Conservation (phyloP, 306 rosid genomes). For the Erythrophleum fordii region DNA sequence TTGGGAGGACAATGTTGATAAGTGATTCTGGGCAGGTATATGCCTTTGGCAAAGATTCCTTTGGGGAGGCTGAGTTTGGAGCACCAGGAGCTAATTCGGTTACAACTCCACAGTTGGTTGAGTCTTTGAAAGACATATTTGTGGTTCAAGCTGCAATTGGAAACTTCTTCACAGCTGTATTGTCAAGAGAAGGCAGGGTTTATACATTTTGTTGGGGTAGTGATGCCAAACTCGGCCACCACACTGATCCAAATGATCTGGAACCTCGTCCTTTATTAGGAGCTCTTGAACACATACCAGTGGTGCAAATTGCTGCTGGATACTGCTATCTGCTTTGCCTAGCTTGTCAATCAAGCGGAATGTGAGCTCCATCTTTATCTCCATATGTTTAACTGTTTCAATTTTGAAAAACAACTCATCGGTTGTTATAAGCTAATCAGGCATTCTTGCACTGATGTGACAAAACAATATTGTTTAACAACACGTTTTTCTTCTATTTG, state of each 20-base stretch:
- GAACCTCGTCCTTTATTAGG: constrained; percentile 84
- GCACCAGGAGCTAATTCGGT: constrained; percentile 64
- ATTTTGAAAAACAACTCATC: constrained; percentile 1
- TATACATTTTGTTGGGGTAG: constrained; percentile 95
- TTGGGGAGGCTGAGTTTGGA: constrained; percentile 81
- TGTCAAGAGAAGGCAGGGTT: constrained; percentile 93
- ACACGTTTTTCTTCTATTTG: neutral
- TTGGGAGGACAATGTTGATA: constrained; percentile 92
- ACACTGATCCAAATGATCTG: constrained; percentile 72
- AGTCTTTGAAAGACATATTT: constrained; percentile 78
- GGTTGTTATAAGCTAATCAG: constrained; percentile 13
- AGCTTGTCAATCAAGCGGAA: constrained; percentile 90
- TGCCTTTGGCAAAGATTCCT: constrained; percentile 88
- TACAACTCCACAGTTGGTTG: constrained; percentile 71
- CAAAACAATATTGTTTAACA: neutral
- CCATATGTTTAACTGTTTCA: neutral
- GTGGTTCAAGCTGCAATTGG: constrained; percentile 99
- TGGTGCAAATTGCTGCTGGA: constrained; percentile 97
- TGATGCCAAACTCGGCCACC: constrained; percentile 84
- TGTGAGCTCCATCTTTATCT: constrained; percentile 60
- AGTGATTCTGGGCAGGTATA: constrained; percentile 86
- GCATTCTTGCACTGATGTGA: neutral
- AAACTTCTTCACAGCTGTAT: constrained; percentile 86
- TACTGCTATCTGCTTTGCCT: constrained; percentile 96
- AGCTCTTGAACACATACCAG: constrained; percentile 81